Percentiles rank a stretch among this genome's conserved stretches.
Evolutionary conservation across 345 rosid species (phyloP).

Genomic region (Populus ilicifolia): DNA sequence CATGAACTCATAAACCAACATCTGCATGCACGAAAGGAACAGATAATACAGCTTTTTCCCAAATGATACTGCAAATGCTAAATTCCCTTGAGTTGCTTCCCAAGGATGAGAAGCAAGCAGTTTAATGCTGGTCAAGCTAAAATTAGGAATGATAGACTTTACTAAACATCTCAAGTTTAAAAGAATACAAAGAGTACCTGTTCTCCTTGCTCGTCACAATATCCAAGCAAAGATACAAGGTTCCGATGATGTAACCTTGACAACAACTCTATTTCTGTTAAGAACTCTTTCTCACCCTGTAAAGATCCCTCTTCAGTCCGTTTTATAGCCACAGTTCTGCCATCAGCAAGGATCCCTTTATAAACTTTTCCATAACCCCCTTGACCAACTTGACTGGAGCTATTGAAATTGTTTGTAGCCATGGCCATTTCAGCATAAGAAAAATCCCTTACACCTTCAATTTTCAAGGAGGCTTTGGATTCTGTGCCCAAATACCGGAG

Average conservation of each 20-base stretch:
- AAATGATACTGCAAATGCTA: neutral
- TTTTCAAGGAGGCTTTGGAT: constrained; percentile 51
- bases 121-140: neutral
- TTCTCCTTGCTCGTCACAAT: constrained; percentile 88
- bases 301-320: constrained; percentile 86
- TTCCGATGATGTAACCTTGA: constrained; percentile 93
- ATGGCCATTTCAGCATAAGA: constrained; percentile 61
- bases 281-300: constrained; percentile 90
- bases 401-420: constrained; percentile 61
- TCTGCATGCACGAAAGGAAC: constrained; percentile 41
- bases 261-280: constrained; percentile 80
- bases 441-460: constrained; percentile 76
- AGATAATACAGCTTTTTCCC: constrained; percentile 12
- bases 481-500: constrained; percentile 36
- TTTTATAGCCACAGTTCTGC: constrained; percentile 79
- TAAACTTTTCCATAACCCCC: constrained; percentile 98
- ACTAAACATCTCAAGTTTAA: neutral
- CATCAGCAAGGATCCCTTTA: constrained; percentile 67
- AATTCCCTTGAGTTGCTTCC: neutral
- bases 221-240: constrained; percentile 85
- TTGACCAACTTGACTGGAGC: constrained; percentile 72
- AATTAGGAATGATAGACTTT: neutral
- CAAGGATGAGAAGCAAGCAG: neutral
- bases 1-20: constrained; percentile 93
- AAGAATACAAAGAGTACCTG: constrained; percentile 47